These are phyloP conservation scores for Neoscytalidium dimidiatum DNA, from an alignment of 2,329 filamentous ascomycete species.

Conservation along the genomic window DNA sequence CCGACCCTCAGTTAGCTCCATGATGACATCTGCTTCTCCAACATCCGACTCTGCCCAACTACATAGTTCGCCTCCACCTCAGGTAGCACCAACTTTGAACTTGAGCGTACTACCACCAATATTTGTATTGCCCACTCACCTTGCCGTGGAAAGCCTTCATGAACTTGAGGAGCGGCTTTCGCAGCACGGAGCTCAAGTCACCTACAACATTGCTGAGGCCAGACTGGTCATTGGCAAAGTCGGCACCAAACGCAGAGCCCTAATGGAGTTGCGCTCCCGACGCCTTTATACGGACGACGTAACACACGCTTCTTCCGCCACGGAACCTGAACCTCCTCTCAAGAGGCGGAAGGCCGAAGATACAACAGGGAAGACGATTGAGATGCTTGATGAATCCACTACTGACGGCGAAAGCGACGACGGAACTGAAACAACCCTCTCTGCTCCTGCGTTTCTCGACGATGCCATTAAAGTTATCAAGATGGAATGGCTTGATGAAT, in stretches of 20 bases:
- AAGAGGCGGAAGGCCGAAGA: constrained; percentile 25
- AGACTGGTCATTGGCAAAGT: constrained; percentile 74
- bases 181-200: constrained; percentile 58
- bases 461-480: constrained; percentile 52
- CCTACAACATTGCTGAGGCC: constrained; percentile 72
- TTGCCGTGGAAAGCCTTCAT: constrained; percentile 64
- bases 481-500: constrained; percentile 57
- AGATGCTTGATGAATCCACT: not conserved
- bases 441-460: not conserved
- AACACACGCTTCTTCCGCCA: constrained; percentile 24
- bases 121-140: constrained; percentile 71
- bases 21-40: constrained; percentile 3
- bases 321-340: constrained; percentile 17
- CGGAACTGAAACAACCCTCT: constrained; percentile 19
- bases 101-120: constrained; percentile 61
- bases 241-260: constrained; percentile 67
- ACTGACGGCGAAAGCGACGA: constrained; percentile 38
- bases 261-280: constrained; percentile 73
- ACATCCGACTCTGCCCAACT: not conserved
- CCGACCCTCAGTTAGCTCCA: not conserved
- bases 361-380: not conserved
- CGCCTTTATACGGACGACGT: constrained; percentile 62
- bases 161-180: constrained; percentile 65
- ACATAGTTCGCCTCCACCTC: not conserved
- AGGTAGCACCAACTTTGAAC: constrained; percentile 33